phyloP scores from a whole-genome alignment of 345 rosid genomes.

The Barbarea vulgaris region DNA sequence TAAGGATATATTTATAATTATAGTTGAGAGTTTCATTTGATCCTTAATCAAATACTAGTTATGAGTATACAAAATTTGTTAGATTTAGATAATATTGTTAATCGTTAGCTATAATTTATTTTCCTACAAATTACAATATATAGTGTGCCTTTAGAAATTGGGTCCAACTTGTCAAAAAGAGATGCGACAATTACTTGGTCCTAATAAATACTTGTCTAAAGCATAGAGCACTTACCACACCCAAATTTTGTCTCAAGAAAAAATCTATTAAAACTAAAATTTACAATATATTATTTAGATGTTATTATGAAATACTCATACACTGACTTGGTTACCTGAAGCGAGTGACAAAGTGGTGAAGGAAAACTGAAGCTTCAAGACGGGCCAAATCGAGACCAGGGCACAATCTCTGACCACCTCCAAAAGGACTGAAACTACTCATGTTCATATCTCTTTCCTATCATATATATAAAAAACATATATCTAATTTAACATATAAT shows the following conservation, averaged over 20 bases:
- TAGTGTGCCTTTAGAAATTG: not conserved
- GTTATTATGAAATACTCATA: not conserved
- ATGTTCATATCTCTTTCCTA: slow-evolving; percentile 67
- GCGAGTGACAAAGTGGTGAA: slow-evolving; percentile 82
- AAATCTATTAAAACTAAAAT: not conserved
- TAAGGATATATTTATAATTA: not conserved
- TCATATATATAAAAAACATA: not conserved
- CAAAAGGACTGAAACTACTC: slow-evolving; percentile 82
- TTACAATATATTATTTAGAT: not conserved
- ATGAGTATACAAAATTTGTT: not conserved
- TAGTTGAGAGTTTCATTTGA: not conserved
- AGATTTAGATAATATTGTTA: not conserved
- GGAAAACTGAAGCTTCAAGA: slow-evolving; percentile 88
- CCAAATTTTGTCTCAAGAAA: not conserved
- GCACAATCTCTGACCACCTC: slow-evolving; percentile 95
- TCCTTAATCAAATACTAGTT: not conserved
- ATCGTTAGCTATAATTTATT: not conserved
- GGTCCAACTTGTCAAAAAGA: slow-evolving; percentile 32
- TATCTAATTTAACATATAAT: not conserved
- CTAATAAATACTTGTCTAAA: slow-evolving; percentile 17
- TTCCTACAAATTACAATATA: not conserved
- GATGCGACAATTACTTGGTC: slow-evolving; percentile 27
- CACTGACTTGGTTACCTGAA: slow-evolving; percentile 59
- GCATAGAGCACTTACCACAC: slow-evolving; percentile 22
- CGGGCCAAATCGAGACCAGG: slow-evolving; percentile 96